These are phyloP conservation scores for Begonia loranthoides DNA, from an alignment of 306 rosid species.

Conservation along the genomic window DNA sequence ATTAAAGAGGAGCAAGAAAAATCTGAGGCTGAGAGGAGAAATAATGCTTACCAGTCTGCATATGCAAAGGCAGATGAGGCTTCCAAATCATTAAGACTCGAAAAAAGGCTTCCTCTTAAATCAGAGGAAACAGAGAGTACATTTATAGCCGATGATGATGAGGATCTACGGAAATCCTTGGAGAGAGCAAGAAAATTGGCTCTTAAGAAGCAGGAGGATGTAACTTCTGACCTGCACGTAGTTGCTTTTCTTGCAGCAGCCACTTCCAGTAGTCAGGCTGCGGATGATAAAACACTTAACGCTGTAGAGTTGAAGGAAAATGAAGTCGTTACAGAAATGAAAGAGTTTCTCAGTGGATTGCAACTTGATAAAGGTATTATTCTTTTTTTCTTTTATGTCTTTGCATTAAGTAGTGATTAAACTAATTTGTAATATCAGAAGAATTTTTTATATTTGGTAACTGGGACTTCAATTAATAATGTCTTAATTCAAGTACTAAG, in stretches of 20 bases:
- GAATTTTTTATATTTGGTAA: too few species aligned
- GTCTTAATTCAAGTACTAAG: too few species aligned
- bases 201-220: constrained; percentile 53
- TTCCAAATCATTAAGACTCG: constrained; percentile 56
- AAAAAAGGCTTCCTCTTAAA: constrained; percentile 34
- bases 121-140: constrained; percentile 51
- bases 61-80: constrained; percentile 88
- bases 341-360: constrained; percentile 94
- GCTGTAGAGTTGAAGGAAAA: constrained; percentile 61
- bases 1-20: constrained; percentile 55
- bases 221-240: constrained; percentile 55
- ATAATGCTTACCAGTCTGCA: constrained; percentile 70
- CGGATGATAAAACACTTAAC: constrained; percentile 32
- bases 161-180: constrained; percentile 68
- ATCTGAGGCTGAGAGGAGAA: constrained; percentile 69
- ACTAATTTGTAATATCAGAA: too few species aligned
- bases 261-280: constrained; percentile 28
- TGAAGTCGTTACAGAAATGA: constrained; percentile 94
- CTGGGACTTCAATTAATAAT: too few species aligned
- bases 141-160: constrained; percentile 63
- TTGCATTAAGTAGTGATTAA: neutral
- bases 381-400: neutral
- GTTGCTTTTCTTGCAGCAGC: constrained; percentile 60
- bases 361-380: constrained; percentile 81
- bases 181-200: constrained; percentile 73